Evolutionary conservation across 2,329 filamentous ascomycete species (phyloP).

Genomic region (Trichophaea hybrida): DNA sequence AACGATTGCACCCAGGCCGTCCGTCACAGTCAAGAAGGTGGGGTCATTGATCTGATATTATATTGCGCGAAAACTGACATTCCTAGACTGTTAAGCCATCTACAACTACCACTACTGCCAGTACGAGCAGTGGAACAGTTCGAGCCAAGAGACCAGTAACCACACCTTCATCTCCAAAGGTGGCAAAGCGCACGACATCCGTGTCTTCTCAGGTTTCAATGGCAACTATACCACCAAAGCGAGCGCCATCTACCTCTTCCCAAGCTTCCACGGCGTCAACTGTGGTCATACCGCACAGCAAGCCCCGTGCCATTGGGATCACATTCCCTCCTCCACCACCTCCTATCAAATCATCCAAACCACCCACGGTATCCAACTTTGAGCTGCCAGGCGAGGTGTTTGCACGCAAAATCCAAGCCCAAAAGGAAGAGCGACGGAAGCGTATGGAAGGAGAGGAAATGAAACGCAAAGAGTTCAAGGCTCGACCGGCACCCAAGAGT

Average conservation of each 20-base stretch:
- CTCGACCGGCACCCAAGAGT: neutral
- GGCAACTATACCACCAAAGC: neutral
- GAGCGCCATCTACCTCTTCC: neutral
- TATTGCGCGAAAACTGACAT: neutral
- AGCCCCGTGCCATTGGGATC: conserved; percentile 1
- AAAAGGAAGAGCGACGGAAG: conserved; percentile 14
- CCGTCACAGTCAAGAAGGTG: neutral
- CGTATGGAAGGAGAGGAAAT: conserved; percentile 17
- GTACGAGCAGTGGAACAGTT: neutral
- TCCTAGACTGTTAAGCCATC: neutral
- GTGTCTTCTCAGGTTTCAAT: neutral
- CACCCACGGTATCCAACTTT: conserved; percentile 43
- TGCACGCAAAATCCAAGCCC: conserved; percentile 30
- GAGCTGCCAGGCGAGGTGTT: conserved; percentile 51
- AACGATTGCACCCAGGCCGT: neutral
- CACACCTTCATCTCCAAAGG: neutral
- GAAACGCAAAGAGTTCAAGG: conserved; percentile 7
- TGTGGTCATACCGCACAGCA: neutral
- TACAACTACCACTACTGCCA: neutral
- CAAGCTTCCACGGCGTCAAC: neutral
- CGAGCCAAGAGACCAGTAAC: neutral
- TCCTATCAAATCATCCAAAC: conserved; percentile 39
- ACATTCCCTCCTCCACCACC: conserved; percentile 31
- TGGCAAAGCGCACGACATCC: neutral
- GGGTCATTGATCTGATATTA: neutral